These are phyloP conservation scores for Purshia tridentata DNA, from an alignment of 306 rosid species.

Conservation along the genomic window DNA sequence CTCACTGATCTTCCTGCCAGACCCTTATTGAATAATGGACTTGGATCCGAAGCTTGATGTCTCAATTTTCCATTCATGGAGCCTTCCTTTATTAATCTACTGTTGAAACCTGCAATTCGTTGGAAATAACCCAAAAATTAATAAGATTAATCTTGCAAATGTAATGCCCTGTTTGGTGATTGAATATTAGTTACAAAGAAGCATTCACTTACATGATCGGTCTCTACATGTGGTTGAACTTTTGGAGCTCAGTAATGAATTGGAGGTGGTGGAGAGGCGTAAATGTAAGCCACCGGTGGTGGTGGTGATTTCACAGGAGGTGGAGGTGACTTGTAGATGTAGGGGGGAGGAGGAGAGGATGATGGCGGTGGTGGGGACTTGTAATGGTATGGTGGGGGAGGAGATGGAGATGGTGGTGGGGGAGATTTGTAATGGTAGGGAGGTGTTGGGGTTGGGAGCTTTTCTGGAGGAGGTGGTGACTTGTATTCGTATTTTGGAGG, in stretches of 20 bases:
- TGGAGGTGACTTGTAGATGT: conserved; percentile 58
- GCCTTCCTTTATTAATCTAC: conserved; percentile 64
- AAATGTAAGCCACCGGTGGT: conserved; percentile 50
- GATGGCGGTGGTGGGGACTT: conserved; percentile 43
- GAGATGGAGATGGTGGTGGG: conserved; percentile 36
- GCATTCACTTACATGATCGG: conserved; percentile 58
- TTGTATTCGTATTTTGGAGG: conserved; percentile 34
- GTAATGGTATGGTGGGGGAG: conserved; percentile 36
- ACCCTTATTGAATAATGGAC: conserved; percentile 53
- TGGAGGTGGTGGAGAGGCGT: conserved; percentile 66
- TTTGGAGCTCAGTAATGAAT: conserved; percentile 37
- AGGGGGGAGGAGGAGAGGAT: conserved; percentile 42
- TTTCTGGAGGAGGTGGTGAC: conserved; percentile 47
- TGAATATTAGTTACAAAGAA: no score
- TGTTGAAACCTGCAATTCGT: conserved; percentile 51
- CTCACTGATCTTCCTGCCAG: conserved; percentile 31
- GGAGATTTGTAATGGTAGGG: conserved; percentile 45
- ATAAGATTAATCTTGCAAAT: background rate
- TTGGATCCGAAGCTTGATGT: conserved; percentile 48
- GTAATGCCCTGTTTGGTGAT: background rate
- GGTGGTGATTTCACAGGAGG: conserved; percentile 58
- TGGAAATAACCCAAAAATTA: background rate
- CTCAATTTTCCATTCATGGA: conserved; percentile 40
- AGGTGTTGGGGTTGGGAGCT: background rate
- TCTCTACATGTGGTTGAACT: conserved; percentile 4